Evolutionary conservation across 1,284 basidiomycete species (phyloP).

Genomic region (Ustilago loliicola): DNA sequence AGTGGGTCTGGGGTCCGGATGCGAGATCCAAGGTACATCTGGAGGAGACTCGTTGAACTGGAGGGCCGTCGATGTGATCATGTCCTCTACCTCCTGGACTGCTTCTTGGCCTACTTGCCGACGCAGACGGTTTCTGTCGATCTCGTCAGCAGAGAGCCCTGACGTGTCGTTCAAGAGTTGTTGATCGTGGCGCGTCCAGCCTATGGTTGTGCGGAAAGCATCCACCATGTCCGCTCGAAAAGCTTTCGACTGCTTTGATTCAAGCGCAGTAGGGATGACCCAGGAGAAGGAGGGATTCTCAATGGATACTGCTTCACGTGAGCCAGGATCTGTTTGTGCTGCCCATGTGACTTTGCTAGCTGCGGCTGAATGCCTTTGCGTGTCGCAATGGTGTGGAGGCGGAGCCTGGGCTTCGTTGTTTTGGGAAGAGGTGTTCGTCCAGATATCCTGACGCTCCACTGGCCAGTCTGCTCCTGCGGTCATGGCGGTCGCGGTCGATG

Average conservation of each 20-base stretch:
- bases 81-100: background rate
- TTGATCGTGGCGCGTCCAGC: constrained; percentile 45
- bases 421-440: constrained; percentile 52
- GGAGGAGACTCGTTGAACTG: background rate
- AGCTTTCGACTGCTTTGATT: constrained; percentile 23
- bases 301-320: background rate
- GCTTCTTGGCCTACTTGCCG: constrained; percentile 6
- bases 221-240: constrained; percentile 44
- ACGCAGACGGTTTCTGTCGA: background rate
- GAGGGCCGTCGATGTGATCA: background rate
- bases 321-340: background rate
- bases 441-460: constrained; percentile 55
- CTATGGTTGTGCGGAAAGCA: constrained; percentile 34
- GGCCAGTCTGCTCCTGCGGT: constrained; percentile 43
- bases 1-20: background rate
- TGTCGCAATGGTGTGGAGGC: constrained; percentile 18
- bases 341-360: background rate
- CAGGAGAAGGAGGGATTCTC: constrained; percentile 2
- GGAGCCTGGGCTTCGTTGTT: constrained; percentile 36
- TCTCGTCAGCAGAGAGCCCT: background rate
- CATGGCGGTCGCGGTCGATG: background rate
- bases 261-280: constrained; percentile 19
- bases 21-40: background rate
- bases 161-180: constrained; percentile 16
- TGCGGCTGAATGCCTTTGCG: background rate